These are phyloP conservation scores for Fomitopsis serialis DNA, from an alignment of 768 basidiomycete species.

Conservation along the genomic window DNA sequence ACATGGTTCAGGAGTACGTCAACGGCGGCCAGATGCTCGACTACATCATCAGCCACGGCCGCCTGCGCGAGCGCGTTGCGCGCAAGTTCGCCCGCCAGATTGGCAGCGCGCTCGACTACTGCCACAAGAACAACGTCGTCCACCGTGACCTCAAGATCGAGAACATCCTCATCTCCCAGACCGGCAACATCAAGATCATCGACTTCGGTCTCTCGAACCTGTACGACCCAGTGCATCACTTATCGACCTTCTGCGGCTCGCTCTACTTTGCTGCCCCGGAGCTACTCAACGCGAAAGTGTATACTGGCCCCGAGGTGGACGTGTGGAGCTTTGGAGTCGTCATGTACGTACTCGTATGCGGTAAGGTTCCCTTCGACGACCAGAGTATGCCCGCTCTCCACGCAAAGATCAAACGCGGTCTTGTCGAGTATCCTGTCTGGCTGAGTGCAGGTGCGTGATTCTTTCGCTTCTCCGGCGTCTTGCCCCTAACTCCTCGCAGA, in stretches of 20 bases:
- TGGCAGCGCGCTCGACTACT: slow-evolving; percentile 92
- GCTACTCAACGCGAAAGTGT: slow-evolving; percentile 92
- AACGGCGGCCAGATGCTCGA: slow-evolving; percentile 99
- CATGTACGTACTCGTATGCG: slow-evolving; percentile 94
- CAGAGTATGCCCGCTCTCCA: slow-evolving; percentile 99
- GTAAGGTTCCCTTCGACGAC: slow-evolving; percentile 98
- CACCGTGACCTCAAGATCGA: slow-evolving; percentile 99
- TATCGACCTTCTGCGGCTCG: slow-evolving; percentile 95
- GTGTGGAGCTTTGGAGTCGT: slow-evolving; percentile 99
- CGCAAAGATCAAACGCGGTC: slow-evolving; percentile 96
- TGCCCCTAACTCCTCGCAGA: slow-evolving; percentile 43
- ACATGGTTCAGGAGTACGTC: slow-evolving; percentile 99
- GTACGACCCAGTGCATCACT: slow-evolving; percentile 74
- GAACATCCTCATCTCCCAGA: slow-evolving; percentile 97
- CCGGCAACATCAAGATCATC: slow-evolving; percentile 99
- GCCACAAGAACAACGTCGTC: slow-evolving; percentile 95
- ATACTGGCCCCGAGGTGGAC: slow-evolving; percentile 97
- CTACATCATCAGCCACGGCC: slow-evolving; percentile 98
- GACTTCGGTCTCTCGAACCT: slow-evolving; percentile 98
- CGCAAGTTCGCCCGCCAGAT: slow-evolving; percentile 98
- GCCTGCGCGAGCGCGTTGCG: slow-evolving; percentile 91
- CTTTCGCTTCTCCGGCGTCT: neutral
- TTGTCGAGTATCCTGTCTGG: slow-evolving; percentile 98
- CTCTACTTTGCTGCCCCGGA: slow-evolving; percentile 99
- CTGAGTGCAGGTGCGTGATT: slow-evolving; percentile 72